Evolutionary conservation across 139 green algal genomes (phyloP).

Genomic region (Chlamydomonas eustigma): DNA sequence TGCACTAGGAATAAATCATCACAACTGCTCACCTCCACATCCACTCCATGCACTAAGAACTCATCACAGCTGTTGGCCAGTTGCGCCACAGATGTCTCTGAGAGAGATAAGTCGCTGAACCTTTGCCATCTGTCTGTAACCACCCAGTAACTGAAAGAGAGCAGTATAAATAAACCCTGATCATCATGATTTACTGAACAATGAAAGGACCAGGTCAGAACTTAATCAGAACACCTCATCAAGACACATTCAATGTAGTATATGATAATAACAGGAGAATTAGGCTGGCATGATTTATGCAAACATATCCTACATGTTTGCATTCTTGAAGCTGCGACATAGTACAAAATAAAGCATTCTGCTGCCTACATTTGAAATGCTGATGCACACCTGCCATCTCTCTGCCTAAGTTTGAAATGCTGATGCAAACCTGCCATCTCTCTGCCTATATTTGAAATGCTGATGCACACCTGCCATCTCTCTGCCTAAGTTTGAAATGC

Average conservation of each 20-base stretch:
- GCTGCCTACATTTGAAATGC: too few species aligned
- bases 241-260: too few species aligned
- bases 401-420: conserved; percentile 87
- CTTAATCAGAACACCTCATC: too few species aligned
- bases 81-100: conserved; percentile 39
- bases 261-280: too few species aligned
- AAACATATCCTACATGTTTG: too few species aligned
- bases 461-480: background rate
- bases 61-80: conserved; percentile 83
- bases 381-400: conserved; percentile 37
- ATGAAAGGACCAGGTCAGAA: too few species aligned
- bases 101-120: conserved; percentile 34
- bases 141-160: conserved; percentile 44
- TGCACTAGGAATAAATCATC: conserved; percentile 97
- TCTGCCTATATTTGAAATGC: background rate
- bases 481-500: background rate
- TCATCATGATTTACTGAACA: too few species aligned
- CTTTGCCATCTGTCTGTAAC: conserved; percentile 69
- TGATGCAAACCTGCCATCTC: conserved; percentile 34
- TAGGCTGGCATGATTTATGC: too few species aligned
- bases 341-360: too few species aligned
- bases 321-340: too few species aligned
- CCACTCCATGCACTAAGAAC: conserved; percentile 97
- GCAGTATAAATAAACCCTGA: too few species aligned
- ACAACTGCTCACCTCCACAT: conserved; percentile 75